Evolutionary conservation across 768 basidiomycete species (phyloP).

Genomic region (Collybia nuda): DNA sequence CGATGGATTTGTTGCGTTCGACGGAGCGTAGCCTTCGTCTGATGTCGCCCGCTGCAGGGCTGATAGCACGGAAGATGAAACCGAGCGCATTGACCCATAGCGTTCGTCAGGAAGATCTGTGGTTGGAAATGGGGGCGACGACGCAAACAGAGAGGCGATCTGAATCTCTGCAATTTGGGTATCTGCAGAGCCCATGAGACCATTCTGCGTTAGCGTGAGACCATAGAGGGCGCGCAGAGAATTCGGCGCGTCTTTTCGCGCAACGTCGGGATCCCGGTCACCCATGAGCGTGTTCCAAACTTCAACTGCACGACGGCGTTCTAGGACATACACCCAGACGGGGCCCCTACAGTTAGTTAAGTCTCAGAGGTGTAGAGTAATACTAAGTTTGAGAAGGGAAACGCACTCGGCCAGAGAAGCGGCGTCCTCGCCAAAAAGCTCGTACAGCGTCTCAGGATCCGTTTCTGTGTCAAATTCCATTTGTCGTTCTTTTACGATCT

Average conservation of each 20-base stretch:
- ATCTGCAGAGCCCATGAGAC: slow-evolving; percentile 72
- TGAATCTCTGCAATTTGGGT: slow-evolving; percentile 72
- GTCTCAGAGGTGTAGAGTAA: not conserved
- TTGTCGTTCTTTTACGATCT: slow-evolving; percentile 87
- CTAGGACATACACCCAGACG: slow-evolving; percentile 91
- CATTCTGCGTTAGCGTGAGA: slow-evolving; percentile 53
- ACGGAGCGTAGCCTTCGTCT: slow-evolving; percentile 45
- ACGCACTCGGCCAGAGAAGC: slow-evolving; percentile 76
- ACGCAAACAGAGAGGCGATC: slow-evolving; percentile 76
- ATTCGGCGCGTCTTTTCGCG: slow-evolving; percentile 52
- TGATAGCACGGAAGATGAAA: slow-evolving; percentile 48
- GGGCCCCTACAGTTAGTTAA: slow-evolving; percentile 54
- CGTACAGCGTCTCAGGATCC: slow-evolving; percentile 76
- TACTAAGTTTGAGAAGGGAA: slow-evolving; percentile 2
- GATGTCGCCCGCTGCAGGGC: slow-evolving; percentile 35
- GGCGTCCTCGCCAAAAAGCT: slow-evolving; percentile 79
- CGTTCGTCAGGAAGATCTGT: slow-evolving; percentile 55
- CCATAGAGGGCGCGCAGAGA: slow-evolving; percentile 77
- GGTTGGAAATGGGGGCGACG: slow-evolving; percentile 78
- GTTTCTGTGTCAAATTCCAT: slow-evolving; percentile 87
- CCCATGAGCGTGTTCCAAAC: slow-evolving; percentile 81
- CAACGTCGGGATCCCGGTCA: slow-evolving; percentile 56
- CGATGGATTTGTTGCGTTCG: slow-evolving; percentile 41
- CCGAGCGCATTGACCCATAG: slow-evolving; percentile 39
- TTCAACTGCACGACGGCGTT: slow-evolving; percentile 77